Percentiles rank a stretch among this genome's conserved stretches.
Conservation (phyloP, 2,329 filamentous ascomycete species). For the Rachicladosporium sp. region DNA sequence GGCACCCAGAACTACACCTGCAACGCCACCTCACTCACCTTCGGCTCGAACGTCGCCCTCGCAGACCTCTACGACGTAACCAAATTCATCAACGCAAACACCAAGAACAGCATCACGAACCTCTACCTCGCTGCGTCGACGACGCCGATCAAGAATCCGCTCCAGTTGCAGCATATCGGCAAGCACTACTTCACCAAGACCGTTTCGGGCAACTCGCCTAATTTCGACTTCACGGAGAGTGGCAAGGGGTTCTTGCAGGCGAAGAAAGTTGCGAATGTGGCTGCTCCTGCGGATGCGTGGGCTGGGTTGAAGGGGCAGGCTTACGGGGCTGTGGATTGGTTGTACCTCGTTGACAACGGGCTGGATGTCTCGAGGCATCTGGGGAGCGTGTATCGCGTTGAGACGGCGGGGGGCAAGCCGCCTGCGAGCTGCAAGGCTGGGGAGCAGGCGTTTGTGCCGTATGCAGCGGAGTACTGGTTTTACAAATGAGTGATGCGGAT, state of each 20-base stretch:
- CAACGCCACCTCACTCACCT: slow-evolving; percentile 15
- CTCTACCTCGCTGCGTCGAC: slow-evolving; percentile 8
- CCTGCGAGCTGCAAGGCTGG: slow-evolving; percentile 26
- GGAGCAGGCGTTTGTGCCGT: slow-evolving; percentile 27
- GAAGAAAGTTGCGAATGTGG: slow-evolving; percentile 38
- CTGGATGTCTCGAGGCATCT: slow-evolving; percentile 24
- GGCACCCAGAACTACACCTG: slow-evolving; percentile 62
- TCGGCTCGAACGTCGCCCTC: slow-evolving; percentile 21
- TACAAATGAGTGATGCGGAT: slow-evolving; percentile 17
- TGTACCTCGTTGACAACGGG: slow-evolving; percentile 31
- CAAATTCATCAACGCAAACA: slow-evolving; percentile 24
- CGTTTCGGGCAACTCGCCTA: slow-evolving; percentile 35
- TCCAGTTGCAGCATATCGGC: slow-evolving; percentile 32
- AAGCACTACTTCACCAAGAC: slow-evolving; percentile 50
- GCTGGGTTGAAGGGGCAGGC: slow-evolving; percentile 22
- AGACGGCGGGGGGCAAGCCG: slow-evolving; percentile 34
- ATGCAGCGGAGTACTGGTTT: slow-evolving; percentile 38
- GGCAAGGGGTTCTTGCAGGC: slow-evolving; percentile 23
- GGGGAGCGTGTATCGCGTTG: slow-evolving; percentile 34
- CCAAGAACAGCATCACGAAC: slow-evolving; percentile 9
- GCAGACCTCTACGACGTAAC: slow-evolving; percentile 35
- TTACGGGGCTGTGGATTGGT: slow-evolving; percentile 33
- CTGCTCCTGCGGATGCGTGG: slow-evolving; percentile 38
- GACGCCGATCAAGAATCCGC: slow-evolving; percentile 4
- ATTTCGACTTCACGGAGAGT: slow-evolving; percentile 37